Conservation (phyloP, 371 early-diverging fungal species). For the Mucor racemosus region DNA sequence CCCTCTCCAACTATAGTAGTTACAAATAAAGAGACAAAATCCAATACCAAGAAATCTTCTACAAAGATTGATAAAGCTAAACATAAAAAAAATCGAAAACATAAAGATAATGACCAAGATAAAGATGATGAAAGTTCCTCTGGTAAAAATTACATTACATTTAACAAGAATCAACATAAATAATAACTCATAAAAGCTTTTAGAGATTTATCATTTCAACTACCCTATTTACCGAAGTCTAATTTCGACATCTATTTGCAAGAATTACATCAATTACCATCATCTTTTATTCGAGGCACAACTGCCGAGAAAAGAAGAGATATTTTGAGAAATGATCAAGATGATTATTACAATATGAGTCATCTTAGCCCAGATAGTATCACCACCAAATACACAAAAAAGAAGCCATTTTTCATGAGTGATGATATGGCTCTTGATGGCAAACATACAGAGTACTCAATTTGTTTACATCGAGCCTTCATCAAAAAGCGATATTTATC, state of each 20-base stretch:
- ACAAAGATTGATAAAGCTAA: neutral
- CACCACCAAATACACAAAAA: neutral
- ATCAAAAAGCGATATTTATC: constrained; percentile 4
- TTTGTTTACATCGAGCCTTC: neutral
- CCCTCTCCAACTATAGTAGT: neutral
- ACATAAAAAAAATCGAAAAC: neutral
- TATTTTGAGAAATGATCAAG: neutral
- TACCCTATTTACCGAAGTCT: constrained; percentile 2
- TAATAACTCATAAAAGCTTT: neutral
- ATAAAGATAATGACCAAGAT: neutral
- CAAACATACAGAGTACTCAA: neutral
- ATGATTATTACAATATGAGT: neutral
- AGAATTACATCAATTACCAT: neutral
- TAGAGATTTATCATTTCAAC: neutral
- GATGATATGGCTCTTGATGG: neutral
- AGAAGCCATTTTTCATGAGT: neutral
- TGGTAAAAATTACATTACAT: neutral
- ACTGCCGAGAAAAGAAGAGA: neutral
- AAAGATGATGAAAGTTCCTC: neutral
- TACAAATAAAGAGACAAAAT: neutral
- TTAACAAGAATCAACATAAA: too few relatives aligned
- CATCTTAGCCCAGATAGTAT: neutral
- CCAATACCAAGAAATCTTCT: neutral
- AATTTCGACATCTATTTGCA: neutral
- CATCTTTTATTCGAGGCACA: neutral